phyloP scores from a whole-genome alignment of 2,329 filamentous ascomycete genomes.

The Colletotrichum acutatum region DNA sequence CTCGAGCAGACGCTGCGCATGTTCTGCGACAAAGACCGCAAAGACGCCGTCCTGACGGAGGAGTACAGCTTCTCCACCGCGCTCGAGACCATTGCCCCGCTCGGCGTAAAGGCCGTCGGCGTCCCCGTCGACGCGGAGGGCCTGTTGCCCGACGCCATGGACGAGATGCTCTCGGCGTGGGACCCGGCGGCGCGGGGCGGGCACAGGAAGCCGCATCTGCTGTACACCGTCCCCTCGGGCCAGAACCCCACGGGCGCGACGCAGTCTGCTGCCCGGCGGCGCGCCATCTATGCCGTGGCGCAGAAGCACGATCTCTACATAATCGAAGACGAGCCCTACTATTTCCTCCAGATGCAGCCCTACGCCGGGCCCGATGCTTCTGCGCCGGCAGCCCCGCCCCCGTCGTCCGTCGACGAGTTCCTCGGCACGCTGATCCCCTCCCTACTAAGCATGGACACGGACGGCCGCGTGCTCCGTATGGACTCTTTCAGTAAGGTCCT shows the following conservation, averaged over 20 bases:
- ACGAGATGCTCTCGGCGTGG: slow-evolving; percentile 62
- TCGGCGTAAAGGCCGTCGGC: slow-evolving; percentile 64
- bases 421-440: slow-evolving; percentile 78
- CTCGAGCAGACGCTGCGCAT: slow-evolving; percentile 87
- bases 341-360: slow-evolving; percentile 89
- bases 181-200: slow-evolving; percentile 56
- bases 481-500: slow-evolving; percentile 96
- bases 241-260: slow-evolving; percentile 94
- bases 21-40: slow-evolving; percentile 75
- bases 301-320: slow-evolving; percentile 89
- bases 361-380: slow-evolving; percentile 68
- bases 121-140: slow-evolving; percentile 65
- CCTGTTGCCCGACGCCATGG: slow-evolving; percentile 62
- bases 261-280: slow-evolving; percentile 73
- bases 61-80: slow-evolving; percentile 89
- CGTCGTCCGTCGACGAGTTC: slow-evolving; percentile 76
- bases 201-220: slow-evolving; percentile 62
- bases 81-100: slow-evolving; percentile 65
- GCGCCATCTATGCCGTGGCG: slow-evolving; percentile 79
- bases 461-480: slow-evolving; percentile 89
- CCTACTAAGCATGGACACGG: slow-evolving; percentile 81
- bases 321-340: slow-evolving; percentile 94
- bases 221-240: slow-evolving; percentile 77
- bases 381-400: slow-evolving; percentile 58
- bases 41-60: slow-evolving; percentile 86